Percentiles rank a stretch among this genome's conserved stretches.
These are phyloP conservation scores for Nicotiana tabacum DNA, from an alignment of 257 asterid genomes.

Conservation along the genomic window DNA sequence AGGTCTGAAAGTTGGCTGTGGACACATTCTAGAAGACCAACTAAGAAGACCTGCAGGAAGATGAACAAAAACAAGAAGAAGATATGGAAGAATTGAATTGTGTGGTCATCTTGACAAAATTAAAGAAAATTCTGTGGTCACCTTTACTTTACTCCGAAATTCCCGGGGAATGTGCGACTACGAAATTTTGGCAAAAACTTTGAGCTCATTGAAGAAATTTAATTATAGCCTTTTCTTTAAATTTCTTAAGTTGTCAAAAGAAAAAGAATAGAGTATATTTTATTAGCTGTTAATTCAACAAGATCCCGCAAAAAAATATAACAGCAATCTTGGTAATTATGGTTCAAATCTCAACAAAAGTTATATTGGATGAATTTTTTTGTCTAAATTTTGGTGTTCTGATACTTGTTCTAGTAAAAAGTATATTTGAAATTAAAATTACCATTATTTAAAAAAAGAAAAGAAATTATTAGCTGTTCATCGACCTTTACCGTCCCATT, in stretches of 20 bases:
- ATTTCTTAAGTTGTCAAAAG: neutral
- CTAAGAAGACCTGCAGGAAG: neutral
- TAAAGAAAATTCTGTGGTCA: neutral
- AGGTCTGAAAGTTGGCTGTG: neutral
- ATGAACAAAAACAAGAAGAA: neutral
- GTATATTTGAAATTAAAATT: too few species aligned
- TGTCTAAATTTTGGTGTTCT: neutral
- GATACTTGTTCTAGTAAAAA: neutral
- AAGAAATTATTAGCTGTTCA: neutral
- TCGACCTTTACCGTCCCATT: neutral
- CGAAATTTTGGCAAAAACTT: neutral
- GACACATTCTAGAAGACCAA: neutral
- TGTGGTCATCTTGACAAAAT: neutral
- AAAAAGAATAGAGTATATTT: too few species aligned
- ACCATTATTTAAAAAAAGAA: too few species aligned
- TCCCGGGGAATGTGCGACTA: neutral
- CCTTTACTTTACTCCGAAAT: neutral
- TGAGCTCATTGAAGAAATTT: neutral
- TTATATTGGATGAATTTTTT: neutral
- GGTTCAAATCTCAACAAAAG: neutral
- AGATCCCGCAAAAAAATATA: too few species aligned
- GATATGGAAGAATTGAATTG: neutral
- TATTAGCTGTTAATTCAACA: too few species aligned
- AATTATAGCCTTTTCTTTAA: neutral
- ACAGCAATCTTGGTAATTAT: neutral